Conservation (phyloP, 768 basidiomycete genomes). For the Calocybe indica region DNA sequence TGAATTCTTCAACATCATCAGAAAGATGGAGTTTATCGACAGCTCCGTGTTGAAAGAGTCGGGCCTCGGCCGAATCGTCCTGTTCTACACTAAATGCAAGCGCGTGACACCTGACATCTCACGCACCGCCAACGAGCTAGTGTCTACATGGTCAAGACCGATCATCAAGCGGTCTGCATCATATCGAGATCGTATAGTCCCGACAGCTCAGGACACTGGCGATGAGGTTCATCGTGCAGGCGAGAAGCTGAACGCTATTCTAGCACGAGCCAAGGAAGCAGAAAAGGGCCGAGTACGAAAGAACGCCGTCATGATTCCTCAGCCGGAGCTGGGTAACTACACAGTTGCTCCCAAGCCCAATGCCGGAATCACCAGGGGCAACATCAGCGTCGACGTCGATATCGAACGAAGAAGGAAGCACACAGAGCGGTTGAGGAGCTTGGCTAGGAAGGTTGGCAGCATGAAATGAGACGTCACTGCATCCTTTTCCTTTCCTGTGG, state of each 20-base stretch:
- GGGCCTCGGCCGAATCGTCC: conserved; percentile 78
- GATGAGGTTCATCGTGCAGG: conserved; percentile 26
- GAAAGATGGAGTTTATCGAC: conserved; percentile 92
- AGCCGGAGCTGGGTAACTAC: conserved; percentile 69
- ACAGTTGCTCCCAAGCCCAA: conserved; percentile 69
- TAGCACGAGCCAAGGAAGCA: conserved; percentile 58
- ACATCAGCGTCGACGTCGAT: conserved; percentile 64
- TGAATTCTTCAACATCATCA: conserved; percentile 78
- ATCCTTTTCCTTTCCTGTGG: background rate
- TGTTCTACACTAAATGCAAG: conserved; percentile 96
- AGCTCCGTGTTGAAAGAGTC: conserved; percentile 86
- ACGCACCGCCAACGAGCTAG: conserved; percentile 79
- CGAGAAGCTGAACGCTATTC: conserved; percentile 63
- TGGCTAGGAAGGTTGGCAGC: conserved; percentile 44
- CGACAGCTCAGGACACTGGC: conserved; percentile 38
- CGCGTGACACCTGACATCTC: conserved; percentile 77
- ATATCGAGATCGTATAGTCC: conserved; percentile 70
- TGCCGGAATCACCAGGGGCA: conserved; percentile 44
- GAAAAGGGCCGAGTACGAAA: conserved; percentile 67
- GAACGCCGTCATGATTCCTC: conserved; percentile 82
- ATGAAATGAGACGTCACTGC: conserved; percentile 1
- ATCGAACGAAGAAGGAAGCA: conserved; percentile 69
- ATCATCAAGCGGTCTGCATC: conserved; percentile 87
- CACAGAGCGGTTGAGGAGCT: conserved; percentile 61
- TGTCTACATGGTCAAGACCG: conserved; percentile 83